Conservation (phyloP, 768 basidiomycete genomes). For the Xerocomellus dryophilus region DNA sequence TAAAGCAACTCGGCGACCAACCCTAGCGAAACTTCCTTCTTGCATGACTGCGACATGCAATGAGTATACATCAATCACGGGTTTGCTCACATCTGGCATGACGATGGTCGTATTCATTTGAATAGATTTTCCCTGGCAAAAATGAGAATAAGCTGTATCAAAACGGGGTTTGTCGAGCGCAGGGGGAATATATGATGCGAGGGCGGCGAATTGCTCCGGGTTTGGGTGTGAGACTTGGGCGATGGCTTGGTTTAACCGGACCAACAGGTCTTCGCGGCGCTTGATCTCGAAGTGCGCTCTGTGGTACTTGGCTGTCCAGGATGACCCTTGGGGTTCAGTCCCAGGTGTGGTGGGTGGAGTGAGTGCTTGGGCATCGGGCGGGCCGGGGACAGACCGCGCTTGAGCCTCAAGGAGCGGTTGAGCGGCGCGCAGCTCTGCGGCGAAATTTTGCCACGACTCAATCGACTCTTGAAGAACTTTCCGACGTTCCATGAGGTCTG, state of each 20-base stretch:
- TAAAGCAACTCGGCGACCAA: slow-evolving; percentile 13
- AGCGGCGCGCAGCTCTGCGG: slow-evolving; percentile 17
- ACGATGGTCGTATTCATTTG: slow-evolving; percentile 27
- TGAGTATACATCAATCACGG: slow-evolving; percentile 29
- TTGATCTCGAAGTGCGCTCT: slow-evolving; percentile 30
- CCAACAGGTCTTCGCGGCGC: slow-evolving; percentile 28
- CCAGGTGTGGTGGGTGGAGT: neutral
- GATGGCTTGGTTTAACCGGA: slow-evolving; percentile 29
- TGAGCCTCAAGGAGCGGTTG: slow-evolving; percentile 14
- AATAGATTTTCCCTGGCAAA: slow-evolving; percentile 28
- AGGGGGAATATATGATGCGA: slow-evolving; percentile 29
- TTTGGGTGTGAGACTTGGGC: slow-evolving; percentile 18
- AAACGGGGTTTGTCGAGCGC: slow-evolving; percentile 29
- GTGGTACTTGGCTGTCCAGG: slow-evolving; percentile 22
- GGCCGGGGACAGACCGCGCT: neutral
- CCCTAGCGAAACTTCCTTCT: slow-evolving; percentile 29
- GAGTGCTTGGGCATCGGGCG: neutral
- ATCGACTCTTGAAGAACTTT: slow-evolving; percentile 29
- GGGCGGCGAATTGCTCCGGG: slow-evolving; percentile 25
- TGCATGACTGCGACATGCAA: slow-evolving; percentile 34
- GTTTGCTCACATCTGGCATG: slow-evolving; percentile 27
- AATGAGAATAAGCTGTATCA: slow-evolving; percentile 28
- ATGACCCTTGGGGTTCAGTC: slow-evolving; percentile 14
- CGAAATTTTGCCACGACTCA: slow-evolving; percentile 19
- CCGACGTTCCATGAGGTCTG: slow-evolving; percentile 26